phyloP scores from a whole-genome alignment of 768 basidiomycete species.

The Lactarius akahatsu region DNA sequence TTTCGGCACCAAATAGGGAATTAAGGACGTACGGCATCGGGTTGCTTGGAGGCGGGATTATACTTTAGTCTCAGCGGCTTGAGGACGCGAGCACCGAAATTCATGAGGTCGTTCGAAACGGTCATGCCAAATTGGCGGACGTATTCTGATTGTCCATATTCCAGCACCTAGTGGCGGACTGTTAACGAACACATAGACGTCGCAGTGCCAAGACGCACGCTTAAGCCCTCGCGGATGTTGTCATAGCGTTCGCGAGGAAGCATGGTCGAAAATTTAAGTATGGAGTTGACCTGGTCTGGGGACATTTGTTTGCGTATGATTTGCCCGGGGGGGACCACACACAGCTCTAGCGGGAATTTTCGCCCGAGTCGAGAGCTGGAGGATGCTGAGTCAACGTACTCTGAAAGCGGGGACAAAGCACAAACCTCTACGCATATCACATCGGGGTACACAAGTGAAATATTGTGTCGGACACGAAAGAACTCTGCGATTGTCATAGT shows the following conservation, averaged over 20 bases:
- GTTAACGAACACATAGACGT: not conserved
- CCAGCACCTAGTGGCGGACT: conserved; percentile 48
- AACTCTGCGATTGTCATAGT: conserved; percentile 59
- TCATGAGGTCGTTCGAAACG: conserved; percentile 53
- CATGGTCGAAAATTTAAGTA: conserved; percentile 66
- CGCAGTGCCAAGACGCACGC: conserved; percentile 36
- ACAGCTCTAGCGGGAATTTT: conserved; percentile 69
- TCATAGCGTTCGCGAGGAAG: conserved; percentile 54
- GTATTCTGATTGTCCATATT: conserved; percentile 48
- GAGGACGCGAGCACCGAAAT: conserved; percentile 59
- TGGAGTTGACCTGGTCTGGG: conserved; percentile 56
- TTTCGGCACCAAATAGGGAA: conserved; percentile 1
- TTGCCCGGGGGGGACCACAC: conserved; percentile 61
- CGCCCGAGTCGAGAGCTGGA: conserved; percentile 58
- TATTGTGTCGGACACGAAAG: conserved; percentile 53
- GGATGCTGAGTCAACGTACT: not conserved
- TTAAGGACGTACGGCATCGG: conserved; percentile 50
- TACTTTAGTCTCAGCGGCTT: conserved; percentile 65
- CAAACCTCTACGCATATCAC: conserved; percentile 69
- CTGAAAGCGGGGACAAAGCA: conserved; percentile 4
- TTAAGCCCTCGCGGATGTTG: conserved; percentile 53
- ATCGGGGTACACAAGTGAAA: conserved; percentile 56
- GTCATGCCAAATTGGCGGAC: conserved; percentile 66
- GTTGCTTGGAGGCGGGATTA: conserved; percentile 52
- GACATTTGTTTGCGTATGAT: conserved; percentile 71